phyloP scores from a whole-genome alignment of 371 early-diverging fungal genomes.

The Catenaria anguillulae region DNA sequence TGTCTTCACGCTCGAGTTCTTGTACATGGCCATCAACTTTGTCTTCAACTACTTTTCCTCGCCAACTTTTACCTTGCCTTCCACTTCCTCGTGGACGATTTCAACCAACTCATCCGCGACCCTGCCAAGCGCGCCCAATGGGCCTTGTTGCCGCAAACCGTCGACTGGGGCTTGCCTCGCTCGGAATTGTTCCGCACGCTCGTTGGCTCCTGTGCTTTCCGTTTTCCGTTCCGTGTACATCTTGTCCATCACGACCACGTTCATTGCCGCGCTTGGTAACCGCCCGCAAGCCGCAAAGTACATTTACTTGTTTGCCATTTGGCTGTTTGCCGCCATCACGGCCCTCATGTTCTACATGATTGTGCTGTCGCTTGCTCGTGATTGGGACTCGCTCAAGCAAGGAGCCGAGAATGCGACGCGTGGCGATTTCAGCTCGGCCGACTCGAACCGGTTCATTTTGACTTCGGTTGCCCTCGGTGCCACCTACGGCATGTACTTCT shows the following conservation, averaged over 20 bases:
- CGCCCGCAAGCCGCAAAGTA: constrained; percentile 56
- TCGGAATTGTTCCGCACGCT: not conserved
- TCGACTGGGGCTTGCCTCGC: not conserved
- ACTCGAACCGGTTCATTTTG: constrained; percentile 36
- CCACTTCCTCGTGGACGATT: constrained; percentile 28
- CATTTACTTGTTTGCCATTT: constrained; percentile 42
- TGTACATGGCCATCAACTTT: constrained; percentile 53
- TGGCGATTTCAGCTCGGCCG: constrained; percentile 10
- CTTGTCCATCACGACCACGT: constrained; percentile 40
- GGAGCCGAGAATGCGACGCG: constrained; percentile 12
- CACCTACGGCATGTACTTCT: constrained; percentile 48
- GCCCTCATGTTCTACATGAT: constrained; percentile 34
- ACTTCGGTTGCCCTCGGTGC: constrained; percentile 29
- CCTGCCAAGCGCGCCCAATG: not conserved
- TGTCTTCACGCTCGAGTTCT: constrained; percentile 46
- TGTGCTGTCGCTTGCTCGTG: constrained; percentile 11
- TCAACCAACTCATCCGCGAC: not conserved
- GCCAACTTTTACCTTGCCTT: constrained; percentile 63
- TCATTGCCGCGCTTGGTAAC: constrained; percentile 60
- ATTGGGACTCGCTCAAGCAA: constrained; percentile 16
- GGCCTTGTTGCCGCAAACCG: too few relatives aligned
- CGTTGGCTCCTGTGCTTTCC: constrained; percentile 15
- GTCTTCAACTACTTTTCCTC: constrained; percentile 64
- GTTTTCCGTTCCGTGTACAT: constrained; percentile 46
- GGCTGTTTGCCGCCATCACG: constrained; percentile 43